A percentile compares a stretch with the other conserved stretches of the same genome.
These are phyloP conservation scores for Phytophthora meadii DNA, from an alignment of 352 stramenopile genomes.

Conservation along the genomic window DNA sequence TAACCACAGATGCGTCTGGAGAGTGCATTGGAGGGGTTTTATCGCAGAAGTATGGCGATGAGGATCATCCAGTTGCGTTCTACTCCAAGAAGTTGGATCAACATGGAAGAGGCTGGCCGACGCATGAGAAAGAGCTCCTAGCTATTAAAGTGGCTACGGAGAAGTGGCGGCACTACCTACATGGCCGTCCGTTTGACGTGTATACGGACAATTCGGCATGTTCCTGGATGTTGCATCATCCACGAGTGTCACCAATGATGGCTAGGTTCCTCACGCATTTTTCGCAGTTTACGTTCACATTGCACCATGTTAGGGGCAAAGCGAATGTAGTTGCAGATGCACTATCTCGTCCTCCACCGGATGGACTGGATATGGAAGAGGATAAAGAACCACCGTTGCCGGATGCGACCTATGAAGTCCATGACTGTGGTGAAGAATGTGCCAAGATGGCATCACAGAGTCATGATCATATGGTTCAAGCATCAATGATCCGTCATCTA, in stretches of 20 bases:
- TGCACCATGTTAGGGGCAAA: constrained; percentile 19
- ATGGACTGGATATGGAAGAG: constrained; percentile 1
- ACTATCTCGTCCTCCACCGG: background rate
- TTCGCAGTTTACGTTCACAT: constrained; percentile 12
- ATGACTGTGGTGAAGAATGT: constrained; percentile 3
- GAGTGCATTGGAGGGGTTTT: constrained; percentile 16
- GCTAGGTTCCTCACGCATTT: constrained; percentile 16
- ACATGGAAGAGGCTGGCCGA: constrained; percentile 17
- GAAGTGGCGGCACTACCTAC: constrained; percentile 20
- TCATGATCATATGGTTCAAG: background rate
- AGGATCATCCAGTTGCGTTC: constrained; percentile 21
- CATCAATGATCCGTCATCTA: constrained; percentile 5
- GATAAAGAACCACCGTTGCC: constrained; percentile 2
- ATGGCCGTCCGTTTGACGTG: constrained; percentile 13
- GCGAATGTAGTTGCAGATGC: constrained; percentile 8
- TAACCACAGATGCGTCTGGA: constrained; percentile 42
- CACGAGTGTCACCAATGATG: constrained; percentile 12
- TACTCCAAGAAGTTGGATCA: constrained; percentile 13
- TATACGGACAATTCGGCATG: constrained; percentile 12
- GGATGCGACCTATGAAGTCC: background rate
- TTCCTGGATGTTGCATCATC: constrained; percentile 16
- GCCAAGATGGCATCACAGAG: background rate
- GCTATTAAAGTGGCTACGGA: constrained; percentile 14
- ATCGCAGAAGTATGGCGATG: constrained; percentile 11
- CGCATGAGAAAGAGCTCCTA: constrained; percentile 21